Evolutionary conservation across 208 protist genomes (phyloP).

Genomic region (Wallacemonas rigidus): DNA sequence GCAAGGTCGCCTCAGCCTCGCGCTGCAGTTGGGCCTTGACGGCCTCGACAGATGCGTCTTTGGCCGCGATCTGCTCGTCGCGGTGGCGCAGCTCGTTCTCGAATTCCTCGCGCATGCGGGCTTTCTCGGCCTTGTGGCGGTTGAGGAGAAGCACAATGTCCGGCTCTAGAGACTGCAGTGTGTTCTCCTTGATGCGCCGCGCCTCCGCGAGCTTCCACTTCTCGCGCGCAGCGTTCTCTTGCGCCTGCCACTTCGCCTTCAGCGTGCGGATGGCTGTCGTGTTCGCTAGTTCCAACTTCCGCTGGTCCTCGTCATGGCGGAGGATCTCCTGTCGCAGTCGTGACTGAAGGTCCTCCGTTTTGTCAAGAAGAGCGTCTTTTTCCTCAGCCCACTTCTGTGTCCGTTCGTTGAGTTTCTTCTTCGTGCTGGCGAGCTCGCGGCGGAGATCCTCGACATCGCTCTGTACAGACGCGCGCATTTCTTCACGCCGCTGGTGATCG

Average conservation of each 20-base stretch:
- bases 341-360: conserved; percentile 61
- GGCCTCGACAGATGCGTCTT: conserved; percentile 78
- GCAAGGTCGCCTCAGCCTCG: conserved; percentile 54
- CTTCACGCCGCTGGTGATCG: conserved; percentile 37
- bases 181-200: conserved; percentile 90
- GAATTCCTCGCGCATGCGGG: conserved; percentile 86
- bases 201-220: conserved; percentile 87
- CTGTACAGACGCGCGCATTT: conserved; percentile 30
- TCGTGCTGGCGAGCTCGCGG: conserved; percentile 27
- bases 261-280: conserved; percentile 62
- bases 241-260: conserved; percentile 70
- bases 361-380: conserved; percentile 46
- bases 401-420: conserved; percentile 33
- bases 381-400: conserved; percentile 48
- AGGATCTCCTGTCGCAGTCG: conserved; percentile 56
- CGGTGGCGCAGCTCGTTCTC: conserved; percentile 82
- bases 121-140: conserved; percentile 90
- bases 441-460: conserved; percentile 52
- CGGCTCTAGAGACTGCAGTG: conserved; percentile 89
- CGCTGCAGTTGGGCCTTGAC: conserved; percentile 57
- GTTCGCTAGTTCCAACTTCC: conserved; percentile 65
- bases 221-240: conserved; percentile 78
- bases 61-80: conserved; percentile 76
- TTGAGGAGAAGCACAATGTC: conserved; percentile 93
- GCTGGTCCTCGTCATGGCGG: conserved; percentile 49